A percentile compares a stretch with the other conserved stretches of the same genome.
These are phyloP conservation scores for Aspergillus sp. DNA, from an alignment of 2,329 filamentous ascomycete genomes.

Conservation along the genomic window DNA sequence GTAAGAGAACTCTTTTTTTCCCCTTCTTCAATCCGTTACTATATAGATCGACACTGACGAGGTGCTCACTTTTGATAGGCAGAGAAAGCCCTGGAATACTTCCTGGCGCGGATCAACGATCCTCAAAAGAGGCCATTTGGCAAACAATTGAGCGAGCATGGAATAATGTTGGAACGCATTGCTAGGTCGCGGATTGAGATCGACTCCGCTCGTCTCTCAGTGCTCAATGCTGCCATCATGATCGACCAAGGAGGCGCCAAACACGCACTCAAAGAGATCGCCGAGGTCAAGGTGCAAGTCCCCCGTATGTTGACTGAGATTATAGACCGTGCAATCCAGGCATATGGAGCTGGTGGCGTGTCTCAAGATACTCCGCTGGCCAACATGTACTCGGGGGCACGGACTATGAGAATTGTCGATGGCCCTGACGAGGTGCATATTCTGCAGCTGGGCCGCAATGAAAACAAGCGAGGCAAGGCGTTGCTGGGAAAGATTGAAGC, in stretches of 20 bases:
- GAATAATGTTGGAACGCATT: conserved; percentile 92
- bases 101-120: conserved; percentile 93
- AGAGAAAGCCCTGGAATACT: conserved; percentile 91
- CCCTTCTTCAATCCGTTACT: not conserved
- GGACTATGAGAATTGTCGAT: conserved; percentile 83
- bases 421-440: conserved; percentile 95
- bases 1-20: not conserved
- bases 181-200: conserved; percentile 91
- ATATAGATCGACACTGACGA: too few species aligned
- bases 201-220: conserved; percentile 82
- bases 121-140: conserved; percentile 87
- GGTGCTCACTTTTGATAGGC: conserved; percentile 41
- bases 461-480: conserved; percentile 51
- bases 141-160: conserved; percentile 81
- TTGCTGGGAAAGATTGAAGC: conserved; percentile 5
- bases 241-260: conserved; percentile 91
- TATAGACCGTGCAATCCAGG: conserved; percentile 91
- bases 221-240: conserved; percentile 91
- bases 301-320: conserved; percentile 78
- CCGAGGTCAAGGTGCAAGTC: conserved; percentile 92
- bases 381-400: conserved; percentile 73
- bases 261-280: conserved; percentile 86
- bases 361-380: conserved; percentile 93
- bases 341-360: conserved; percentile 86
- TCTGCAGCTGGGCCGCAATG: conserved; percentile 54